Conservation (phyloP, 106 monocot species). For the Platanthera guangdongensis region DNA sequence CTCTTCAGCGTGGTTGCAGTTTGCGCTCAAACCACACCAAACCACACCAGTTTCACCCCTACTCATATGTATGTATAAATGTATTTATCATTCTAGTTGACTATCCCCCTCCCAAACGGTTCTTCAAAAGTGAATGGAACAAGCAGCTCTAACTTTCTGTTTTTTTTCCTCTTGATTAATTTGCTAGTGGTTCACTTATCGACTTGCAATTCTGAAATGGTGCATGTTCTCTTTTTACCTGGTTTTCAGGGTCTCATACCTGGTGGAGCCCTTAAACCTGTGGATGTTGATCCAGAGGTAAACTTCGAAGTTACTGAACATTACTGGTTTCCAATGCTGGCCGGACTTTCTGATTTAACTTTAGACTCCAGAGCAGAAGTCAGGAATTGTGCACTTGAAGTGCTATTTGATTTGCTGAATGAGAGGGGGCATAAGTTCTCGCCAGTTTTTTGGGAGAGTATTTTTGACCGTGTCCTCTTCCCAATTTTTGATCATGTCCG, state of each 20-base stretch:
- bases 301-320: constrained; percentile 84
- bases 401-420: constrained; percentile 96
- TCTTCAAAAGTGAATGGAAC: not conserved
- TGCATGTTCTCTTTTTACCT: not conserved
- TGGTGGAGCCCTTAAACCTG: constrained; percentile 78
- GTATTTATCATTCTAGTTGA: no score
- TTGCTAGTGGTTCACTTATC: not conserved
- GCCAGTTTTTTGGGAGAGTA: constrained; percentile 88
- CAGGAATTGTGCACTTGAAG: constrained; percentile 88
- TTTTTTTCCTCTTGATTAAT: constrained; percentile 1
- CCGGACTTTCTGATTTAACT: constrained; percentile 91
- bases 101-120: no score
- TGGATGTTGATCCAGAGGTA: constrained; percentile 39
- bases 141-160: constrained; percentile 1
- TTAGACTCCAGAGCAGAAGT: constrained; percentile 83
- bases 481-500: constrained; percentile 96
- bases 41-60: no score
- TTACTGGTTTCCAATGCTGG: constrained; percentile 98
- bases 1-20: no score
- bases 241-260: constrained; percentile 73
- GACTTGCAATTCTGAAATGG: not conserved
- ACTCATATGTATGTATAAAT: no score
- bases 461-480: constrained; percentile 87
- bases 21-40: no score
- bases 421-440: constrained; percentile 95